Evolutionary conservation across 129 eudicot species (phyloP).

Genomic region (Centaurea solstitialis): DNA sequence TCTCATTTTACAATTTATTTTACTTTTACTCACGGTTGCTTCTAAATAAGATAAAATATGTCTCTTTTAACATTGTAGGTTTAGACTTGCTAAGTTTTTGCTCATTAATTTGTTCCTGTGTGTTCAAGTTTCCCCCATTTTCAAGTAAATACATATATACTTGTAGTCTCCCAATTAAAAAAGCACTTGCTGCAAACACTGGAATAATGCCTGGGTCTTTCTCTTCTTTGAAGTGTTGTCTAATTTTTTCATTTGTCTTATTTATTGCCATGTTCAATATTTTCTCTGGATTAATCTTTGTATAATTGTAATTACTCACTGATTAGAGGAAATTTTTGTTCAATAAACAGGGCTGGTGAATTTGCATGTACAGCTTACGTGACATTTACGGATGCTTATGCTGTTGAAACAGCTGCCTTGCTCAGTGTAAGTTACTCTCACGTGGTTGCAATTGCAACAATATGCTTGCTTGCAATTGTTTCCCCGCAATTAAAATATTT

Average conservation of each 20-base stretch:
- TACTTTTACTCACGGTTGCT: not conserved
- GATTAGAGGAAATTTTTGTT: conserved; percentile 25
- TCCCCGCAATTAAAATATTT: not conserved
- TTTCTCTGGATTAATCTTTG: not conserved
- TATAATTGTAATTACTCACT: conserved; percentile 15
- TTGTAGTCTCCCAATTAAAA: too few relatives aligned
- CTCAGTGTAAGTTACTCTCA: conserved; percentile 72
- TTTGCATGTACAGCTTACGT: conserved; percentile 82
- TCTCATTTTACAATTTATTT: not conserved
- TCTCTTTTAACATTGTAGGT: too few relatives aligned
- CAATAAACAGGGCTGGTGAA: conserved; percentile 77
- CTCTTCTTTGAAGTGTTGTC: not conserved
- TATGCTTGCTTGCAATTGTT: not conserved
- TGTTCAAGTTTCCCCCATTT: too few relatives aligned
- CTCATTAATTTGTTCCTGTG: not conserved
- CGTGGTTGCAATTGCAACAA: not conserved
- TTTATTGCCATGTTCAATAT: not conserved
- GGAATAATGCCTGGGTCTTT: not conserved
- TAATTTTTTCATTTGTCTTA: not conserved
- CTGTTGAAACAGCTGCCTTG: conserved; percentile 89
- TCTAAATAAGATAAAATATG: too few relatives aligned
- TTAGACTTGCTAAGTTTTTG: not conserved
- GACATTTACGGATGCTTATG: conserved; percentile 73
- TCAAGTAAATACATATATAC: too few relatives aligned
- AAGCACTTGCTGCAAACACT: too few relatives aligned